Conservation (phyloP, 768 basidiomycete species). For the Tricholoma flavovirens region DNA sequence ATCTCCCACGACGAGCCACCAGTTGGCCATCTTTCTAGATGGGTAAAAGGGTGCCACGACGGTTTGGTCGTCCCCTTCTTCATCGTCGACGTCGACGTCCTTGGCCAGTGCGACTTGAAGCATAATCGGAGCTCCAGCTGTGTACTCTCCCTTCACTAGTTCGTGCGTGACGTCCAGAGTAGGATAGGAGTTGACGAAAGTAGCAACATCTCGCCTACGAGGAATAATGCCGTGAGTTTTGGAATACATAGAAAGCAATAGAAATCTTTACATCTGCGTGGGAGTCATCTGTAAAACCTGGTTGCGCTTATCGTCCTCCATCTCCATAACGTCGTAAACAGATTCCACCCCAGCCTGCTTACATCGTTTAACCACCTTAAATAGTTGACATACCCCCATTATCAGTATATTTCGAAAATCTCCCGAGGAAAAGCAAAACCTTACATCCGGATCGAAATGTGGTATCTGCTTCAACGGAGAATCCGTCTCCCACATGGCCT, state of each 20-base stretch:
- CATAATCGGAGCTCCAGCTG: slow-evolving; percentile 77
- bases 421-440: slow-evolving; percentile 14
- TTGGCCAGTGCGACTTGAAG: slow-evolving; percentile 75
- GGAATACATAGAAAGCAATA: not conserved
- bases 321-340: slow-evolving; percentile 97
- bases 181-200: slow-evolving; percentile 94
- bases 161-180: slow-evolving; percentile 89
- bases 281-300: slow-evolving; percentile 79
- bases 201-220: slow-evolving; percentile 85
- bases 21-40: slow-evolving; percentile 83
- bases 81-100: slow-evolving; percentile 77
- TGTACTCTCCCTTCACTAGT: slow-evolving; percentile 82
- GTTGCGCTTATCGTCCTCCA: slow-evolving; percentile 89
- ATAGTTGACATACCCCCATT: too few species aligned
- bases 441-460: slow-evolving; percentile 87
- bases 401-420: not conserved
- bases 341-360: slow-evolving; percentile 76
- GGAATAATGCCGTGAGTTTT: slow-evolving; percentile 13
- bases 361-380: slow-evolving; percentile 77
- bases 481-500: slow-evolving; percentile 97
- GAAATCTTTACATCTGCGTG: slow-evolving; percentile 70
- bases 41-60: slow-evolving; percentile 97
- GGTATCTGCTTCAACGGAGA: slow-evolving; percentile 94
- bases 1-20: slow-evolving; percentile 98
- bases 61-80: slow-evolving; percentile 57